Evolutionary conservation across 129 eudicot species (phyloP).

Genomic region (Chrysanthemum lavandulifolium): DNA sequence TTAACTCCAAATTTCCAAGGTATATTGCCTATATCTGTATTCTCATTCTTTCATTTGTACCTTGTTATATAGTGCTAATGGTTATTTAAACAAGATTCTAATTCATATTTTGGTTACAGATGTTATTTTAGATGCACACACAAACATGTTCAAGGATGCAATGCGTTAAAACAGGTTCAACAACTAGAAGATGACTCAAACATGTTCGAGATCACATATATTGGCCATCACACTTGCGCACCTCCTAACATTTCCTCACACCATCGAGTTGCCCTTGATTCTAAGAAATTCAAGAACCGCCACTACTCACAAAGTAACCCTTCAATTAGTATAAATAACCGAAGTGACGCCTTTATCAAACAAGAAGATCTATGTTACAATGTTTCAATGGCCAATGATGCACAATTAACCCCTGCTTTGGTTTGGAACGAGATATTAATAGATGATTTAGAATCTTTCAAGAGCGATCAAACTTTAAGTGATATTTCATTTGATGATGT

Average conservation of each 20-base stretch:
- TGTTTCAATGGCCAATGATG: neutral
- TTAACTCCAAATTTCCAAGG: constrained; percentile 40
- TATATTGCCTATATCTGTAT: neutral
- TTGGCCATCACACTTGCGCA: constrained; percentile 54
- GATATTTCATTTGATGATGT: constrained; percentile 9
- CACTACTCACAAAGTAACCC: neutral
- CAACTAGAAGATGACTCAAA: constrained; percentile 33
- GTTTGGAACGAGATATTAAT: constrained; percentile 20
- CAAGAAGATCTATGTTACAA: constrained; percentile 1
- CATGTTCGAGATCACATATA: constrained; percentile 44
- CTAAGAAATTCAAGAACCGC: neutral
- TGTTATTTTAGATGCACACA: constrained; percentile 66
- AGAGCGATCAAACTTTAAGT: neutral
- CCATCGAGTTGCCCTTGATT: constrained; percentile 10
- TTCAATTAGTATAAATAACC: constrained; percentile 2
- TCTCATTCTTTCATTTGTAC: neutral
- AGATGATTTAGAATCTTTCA: constrained; percentile 12
- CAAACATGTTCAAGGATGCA: constrained; percentile 48
- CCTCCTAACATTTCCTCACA: constrained; percentile 42
- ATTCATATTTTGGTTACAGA: constrained; percentile 23
- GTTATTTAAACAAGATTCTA: neutral
- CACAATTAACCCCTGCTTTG: constrained; percentile 1
- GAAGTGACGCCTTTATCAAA: neutral
- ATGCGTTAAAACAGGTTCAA: constrained; percentile 59
- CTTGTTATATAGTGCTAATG: neutral